phyloP scores from a whole-genome alignment of 768 basidiomycete species.

The Leccinum truebloodii region DNA sequence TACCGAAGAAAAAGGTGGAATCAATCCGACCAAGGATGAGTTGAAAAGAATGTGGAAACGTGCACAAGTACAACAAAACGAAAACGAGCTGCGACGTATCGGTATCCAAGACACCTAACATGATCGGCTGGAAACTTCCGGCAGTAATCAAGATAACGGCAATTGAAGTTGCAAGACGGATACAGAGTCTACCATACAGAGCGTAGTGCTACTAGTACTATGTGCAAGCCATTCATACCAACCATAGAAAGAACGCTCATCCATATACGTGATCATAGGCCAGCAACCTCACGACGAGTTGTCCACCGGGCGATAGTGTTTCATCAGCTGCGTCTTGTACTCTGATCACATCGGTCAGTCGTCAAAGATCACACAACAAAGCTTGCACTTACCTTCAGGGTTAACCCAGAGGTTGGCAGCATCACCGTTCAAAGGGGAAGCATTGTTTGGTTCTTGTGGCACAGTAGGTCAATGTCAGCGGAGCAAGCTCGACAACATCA shows the following conservation, averaged over 20 bases:
- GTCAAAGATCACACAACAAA: not conserved
- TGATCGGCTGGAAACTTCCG: not conserved
- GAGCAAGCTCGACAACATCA: not conserved
- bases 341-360: constrained; percentile 38
- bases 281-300: constrained; percentile 31
- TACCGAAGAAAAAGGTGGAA: constrained; percentile 4
- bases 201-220: not conserved
- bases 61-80: not conserved
- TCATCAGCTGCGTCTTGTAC: constrained; percentile 73
- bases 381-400: constrained; percentile 51
- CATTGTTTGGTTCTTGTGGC: constrained; percentile 83
- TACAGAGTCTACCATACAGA: not conserved
- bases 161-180: not conserved
- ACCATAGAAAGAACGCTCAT: constrained; percentile 5
- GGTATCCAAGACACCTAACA: not conserved
- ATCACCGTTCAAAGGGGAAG: constrained; percentile 85
- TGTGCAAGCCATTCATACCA: not conserved
- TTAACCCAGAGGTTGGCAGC: constrained; percentile 81
- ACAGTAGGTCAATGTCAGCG: not conserved
- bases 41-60: not conserved
- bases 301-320: constrained; percentile 63
- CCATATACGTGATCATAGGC: constrained; percentile 1
- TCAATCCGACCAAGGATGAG: constrained; percentile 5
- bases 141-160: not conserved
- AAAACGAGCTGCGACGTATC: not conserved